Percentiles rank a stretch among this genome's conserved stretches.
These are phyloP conservation scores for Achlya hypogyna DNA, from an alignment of 352 stramenopile species.

Conservation along the genomic window DNA sequence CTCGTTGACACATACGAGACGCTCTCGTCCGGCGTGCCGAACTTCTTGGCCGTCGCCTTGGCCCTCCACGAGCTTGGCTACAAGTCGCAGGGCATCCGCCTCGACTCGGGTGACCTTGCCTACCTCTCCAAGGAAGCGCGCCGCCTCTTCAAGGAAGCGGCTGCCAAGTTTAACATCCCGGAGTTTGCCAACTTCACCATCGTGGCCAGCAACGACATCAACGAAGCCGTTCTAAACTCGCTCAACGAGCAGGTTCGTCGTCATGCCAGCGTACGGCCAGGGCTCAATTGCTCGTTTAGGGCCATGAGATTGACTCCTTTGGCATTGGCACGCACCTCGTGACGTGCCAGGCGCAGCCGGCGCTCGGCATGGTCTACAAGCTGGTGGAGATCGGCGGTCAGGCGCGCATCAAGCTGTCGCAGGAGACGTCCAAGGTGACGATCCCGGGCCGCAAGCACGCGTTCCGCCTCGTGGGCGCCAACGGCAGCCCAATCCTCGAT, in stretches of 20 bases:
- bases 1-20: conserved; percentile 99
- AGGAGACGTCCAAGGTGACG: conserved; percentile 95
- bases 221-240: conserved; percentile 93
- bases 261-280: neutral
- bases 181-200: conserved; percentile 85
- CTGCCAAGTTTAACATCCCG: conserved; percentile 50
- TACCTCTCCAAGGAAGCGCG: conserved; percentile 90
- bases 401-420: conserved; percentile 96
- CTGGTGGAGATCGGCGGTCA: conserved; percentile 94
- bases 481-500: conserved; percentile 84
- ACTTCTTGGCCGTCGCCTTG: conserved; percentile 95
- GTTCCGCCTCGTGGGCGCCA: conserved; percentile 85
- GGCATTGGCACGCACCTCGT: conserved; percentile 94
- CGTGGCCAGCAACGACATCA: conserved; percentile 99
- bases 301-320: conserved; percentile 93
- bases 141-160: conserved; percentile 40
- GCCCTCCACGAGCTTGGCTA: conserved; percentile 89
- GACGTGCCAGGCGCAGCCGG: conserved; percentile 97
- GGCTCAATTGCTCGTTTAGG: conserved; percentile 27
- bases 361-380: conserved; percentile 99
- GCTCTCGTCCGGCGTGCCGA: conserved; percentile 91
- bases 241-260: conserved; percentile 83
- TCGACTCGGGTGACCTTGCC: conserved; percentile 97
- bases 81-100: conserved; percentile 86
- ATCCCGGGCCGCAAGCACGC: conserved; percentile 85